These are phyloP conservation scores for Elongisporangium undulatum DNA, from an alignment of 352 stramenopile genomes.

Conservation along the genomic window DNA sequence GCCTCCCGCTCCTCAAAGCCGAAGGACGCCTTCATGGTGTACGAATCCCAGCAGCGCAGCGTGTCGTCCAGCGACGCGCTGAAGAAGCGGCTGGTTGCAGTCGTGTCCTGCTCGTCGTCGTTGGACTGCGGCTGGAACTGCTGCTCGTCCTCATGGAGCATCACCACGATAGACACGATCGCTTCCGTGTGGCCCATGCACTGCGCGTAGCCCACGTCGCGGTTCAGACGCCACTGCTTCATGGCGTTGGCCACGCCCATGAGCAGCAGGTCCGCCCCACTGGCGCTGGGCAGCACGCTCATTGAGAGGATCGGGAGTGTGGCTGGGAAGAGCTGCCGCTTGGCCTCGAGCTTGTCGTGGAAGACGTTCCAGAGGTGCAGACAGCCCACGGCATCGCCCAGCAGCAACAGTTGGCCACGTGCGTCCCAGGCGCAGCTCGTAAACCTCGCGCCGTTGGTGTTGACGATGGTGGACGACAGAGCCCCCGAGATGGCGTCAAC, in stretches of 20 bases:
- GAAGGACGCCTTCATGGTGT: conserved; percentile 57
- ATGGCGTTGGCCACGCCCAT: conserved; percentile 20
- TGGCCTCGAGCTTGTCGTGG: conserved; percentile 52
- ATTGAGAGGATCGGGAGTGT: conserved; percentile 12
- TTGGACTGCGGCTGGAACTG: conserved; percentile 6
- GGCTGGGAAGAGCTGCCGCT: conserved; percentile 21
- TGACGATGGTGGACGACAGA: conserved; percentile 52
- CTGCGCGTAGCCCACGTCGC: conserved; percentile 54
- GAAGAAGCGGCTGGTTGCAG: conserved; percentile 40
- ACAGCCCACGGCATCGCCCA: conserved; percentile 43
- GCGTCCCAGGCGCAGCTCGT: conserved; percentile 61
- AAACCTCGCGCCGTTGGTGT: conserved; percentile 40
- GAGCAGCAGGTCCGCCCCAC: background rate
- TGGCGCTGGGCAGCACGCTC: conserved; percentile 2
- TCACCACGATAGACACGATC: conserved; percentile 39
- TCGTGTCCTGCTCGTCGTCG: conserved; percentile 1
- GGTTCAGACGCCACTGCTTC: conserved; percentile 61
- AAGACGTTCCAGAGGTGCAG: conserved; percentile 68
- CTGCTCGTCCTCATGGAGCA: conserved; percentile 20
- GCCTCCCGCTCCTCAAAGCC: conserved; percentile 62
- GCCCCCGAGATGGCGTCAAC: conserved; percentile 59
- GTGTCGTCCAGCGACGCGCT: conserved; percentile 65
- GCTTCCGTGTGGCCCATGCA: conserved; percentile 46
- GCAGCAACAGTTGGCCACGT: conserved; percentile 36
- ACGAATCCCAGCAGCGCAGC: conserved; percentile 74